Evolutionary conservation across 345 rosid species (phyloP).

Genomic region (Dimocarpus longan): DNA sequence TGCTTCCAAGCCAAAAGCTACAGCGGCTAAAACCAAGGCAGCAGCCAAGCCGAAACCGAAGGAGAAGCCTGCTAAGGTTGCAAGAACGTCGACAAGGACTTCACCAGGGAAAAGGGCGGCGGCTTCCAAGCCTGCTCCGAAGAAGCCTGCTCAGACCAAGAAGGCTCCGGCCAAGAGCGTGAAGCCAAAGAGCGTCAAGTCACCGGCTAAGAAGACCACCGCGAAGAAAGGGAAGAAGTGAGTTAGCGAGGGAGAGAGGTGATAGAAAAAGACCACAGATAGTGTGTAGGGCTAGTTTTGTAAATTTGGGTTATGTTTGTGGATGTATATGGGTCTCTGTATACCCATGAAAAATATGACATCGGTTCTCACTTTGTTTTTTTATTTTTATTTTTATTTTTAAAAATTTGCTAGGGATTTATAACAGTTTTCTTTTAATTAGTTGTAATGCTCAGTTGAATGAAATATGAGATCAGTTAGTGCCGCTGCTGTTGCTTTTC

Average conservation of each 20-base stretch:
- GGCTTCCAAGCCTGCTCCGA: constrained; percentile 37
- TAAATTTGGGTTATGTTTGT: constrained; percentile 29
- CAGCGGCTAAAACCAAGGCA: constrained; percentile 32
- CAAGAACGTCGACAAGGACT: constrained; percentile 64
- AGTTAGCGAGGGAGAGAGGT: neutral
- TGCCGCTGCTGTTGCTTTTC: neutral
- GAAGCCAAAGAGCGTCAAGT: constrained; percentile 53
- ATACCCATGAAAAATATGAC: constrained; percentile 23
- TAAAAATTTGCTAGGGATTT: neutral
- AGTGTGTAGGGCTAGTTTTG: constrained; percentile 36
- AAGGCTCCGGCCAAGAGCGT: constrained; percentile 53
- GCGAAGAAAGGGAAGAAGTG: constrained; percentile 53
- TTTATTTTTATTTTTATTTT: neutral
- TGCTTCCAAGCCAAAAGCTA: constrained; percentile 39
- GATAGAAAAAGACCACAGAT: neutral
- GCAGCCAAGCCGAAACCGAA: constrained; percentile 40
- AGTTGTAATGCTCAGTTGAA: constrained; percentile 22
- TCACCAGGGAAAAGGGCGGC: constrained; percentile 63
- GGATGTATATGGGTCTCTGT: constrained; percentile 23
- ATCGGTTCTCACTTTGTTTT: constrained; percentile 22
- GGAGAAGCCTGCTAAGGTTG: constrained; percentile 63
- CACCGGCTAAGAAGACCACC: constrained; percentile 57
- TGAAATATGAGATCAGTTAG: constrained; percentile 15
- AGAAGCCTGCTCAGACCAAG: constrained; percentile 47
- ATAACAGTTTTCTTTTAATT: constrained; percentile 9